Conservation (phyloP, 164 flowering plant genomes). For the Sedum album region DNA sequence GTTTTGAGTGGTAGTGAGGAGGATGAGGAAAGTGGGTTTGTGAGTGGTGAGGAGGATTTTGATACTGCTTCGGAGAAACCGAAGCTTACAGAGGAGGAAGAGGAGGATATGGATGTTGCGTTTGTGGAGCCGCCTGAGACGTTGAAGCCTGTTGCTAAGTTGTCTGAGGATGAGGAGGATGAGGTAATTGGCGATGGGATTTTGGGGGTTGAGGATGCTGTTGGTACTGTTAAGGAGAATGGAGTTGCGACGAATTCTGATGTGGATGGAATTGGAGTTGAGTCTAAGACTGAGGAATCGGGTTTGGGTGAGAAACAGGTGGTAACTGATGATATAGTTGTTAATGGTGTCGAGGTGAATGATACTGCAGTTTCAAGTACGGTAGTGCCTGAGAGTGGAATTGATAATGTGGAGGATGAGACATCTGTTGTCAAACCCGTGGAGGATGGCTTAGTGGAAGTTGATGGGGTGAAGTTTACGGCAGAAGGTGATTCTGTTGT, state of each 20-base stretch:
- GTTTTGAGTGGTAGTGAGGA: conserved; percentile 11
- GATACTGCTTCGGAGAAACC: conserved; percentile 44
- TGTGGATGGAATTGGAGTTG: conserved; percentile 7
- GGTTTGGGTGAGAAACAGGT: background rate
- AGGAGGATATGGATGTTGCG: conserved; percentile 15
- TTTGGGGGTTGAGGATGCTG: conserved; percentile 18
- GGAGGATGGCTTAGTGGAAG: background rate
- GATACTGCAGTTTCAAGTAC: conserved; percentile 11
- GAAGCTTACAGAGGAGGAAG: conserved; percentile 25
- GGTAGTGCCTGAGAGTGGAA: background rate
- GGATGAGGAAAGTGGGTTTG: conserved; percentile 24
- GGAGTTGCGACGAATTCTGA: conserved; percentile 9
- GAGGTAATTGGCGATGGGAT: conserved; percentile 11
- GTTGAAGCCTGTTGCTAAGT: conserved; percentile 25
- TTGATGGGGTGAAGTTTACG: conserved; percentile 6
- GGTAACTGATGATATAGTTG: conserved; percentile 8
- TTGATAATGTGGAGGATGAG: conserved; percentile 2
- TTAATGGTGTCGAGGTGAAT: background rate
- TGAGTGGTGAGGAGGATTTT: conserved; percentile 63
- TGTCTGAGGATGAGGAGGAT: conserved; percentile 27
- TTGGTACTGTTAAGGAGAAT: background rate
- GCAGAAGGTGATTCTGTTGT: conserved; percentile 7
- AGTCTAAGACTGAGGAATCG: background rate
- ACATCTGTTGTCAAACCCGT: background rate
- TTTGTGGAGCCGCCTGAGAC: conserved; percentile 10